phyloP scores from a whole-genome alignment of 371 early-diverging fungal genomes.

The Circinella umbellata region DNA sequence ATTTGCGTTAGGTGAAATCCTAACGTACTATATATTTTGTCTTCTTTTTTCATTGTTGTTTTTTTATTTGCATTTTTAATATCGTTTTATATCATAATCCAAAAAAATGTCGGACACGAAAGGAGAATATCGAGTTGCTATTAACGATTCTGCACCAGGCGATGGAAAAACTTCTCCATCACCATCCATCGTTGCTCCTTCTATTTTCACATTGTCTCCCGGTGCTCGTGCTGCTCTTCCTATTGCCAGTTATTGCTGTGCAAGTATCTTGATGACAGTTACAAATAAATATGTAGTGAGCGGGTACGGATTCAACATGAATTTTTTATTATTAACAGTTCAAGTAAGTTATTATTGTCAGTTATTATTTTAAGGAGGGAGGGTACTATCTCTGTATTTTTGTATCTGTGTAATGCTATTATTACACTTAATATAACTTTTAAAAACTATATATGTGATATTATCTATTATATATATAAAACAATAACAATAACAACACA shows the following conservation, averaged over 20 bases:
- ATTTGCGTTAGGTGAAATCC: too few relatives aligned
- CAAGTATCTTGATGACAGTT: slow-evolving; percentile 96
- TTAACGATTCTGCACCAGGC: slow-evolving; percentile 13
- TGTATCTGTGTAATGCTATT: too few relatives aligned
- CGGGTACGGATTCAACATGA: slow-evolving; percentile 85
- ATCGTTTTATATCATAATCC: too few relatives aligned
- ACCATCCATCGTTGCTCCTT: slow-evolving; percentile 37
- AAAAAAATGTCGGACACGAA: slow-evolving; percentile 19
- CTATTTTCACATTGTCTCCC: slow-evolving; percentile 45
- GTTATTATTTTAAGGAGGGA: neutral
- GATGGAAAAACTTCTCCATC: slow-evolving; percentile 15
- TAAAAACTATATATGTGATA: too few relatives aligned
- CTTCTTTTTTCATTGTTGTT: too few relatives aligned
- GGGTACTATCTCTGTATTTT: too few relatives aligned
- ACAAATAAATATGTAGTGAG: slow-evolving; percentile 96
- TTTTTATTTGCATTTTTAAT: too few relatives aligned
- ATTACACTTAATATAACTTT: too few relatives aligned
- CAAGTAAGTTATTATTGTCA: slow-evolving; percentile 62
- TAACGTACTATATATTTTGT: neutral
- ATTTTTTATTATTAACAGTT: slow-evolving; percentile 87
- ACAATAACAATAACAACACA: too few relatives aligned
- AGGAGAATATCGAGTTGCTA: slow-evolving; percentile 27
- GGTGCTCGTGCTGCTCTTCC: slow-evolving; percentile 59
- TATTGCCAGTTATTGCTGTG: slow-evolving; percentile 87
- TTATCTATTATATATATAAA: too few relatives aligned